These are phyloP conservation scores for Samsoniella hepiali DNA, from an alignment of 2,329 filamentous ascomycete species.

Conservation along the genomic window DNA sequence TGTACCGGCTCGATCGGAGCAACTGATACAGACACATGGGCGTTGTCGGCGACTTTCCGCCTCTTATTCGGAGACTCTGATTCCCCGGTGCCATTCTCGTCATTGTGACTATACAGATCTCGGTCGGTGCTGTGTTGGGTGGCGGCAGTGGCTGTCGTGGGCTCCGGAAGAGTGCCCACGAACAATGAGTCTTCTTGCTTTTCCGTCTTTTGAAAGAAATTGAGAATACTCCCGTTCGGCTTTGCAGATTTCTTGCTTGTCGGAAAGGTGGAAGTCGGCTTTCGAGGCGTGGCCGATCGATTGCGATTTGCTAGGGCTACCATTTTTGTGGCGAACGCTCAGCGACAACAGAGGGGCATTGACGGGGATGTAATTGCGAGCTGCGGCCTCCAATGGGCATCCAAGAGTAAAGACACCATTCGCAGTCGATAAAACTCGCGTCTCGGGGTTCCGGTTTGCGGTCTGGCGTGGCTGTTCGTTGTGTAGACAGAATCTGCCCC, in stretches of 20 bases:
- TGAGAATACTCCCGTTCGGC: conserved; percentile 66
- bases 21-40: conserved; percentile 21
- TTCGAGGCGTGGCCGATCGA: conserved; percentile 33
- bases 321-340: conserved; percentile 27
- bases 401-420: background rate
- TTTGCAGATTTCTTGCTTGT: conserved; percentile 36
- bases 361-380: background rate
- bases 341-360: conserved; percentile 1
- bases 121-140: conserved; percentile 20
- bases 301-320: conserved; percentile 33
- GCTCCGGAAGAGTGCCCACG: conserved; percentile 30
- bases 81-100: conserved; percentile 35
- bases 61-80: conserved; percentile 32
- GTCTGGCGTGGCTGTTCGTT: background rate
- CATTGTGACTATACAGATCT: conserved; percentile 28
- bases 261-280: conserved; percentile 25
- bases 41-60: conserved; percentile 28
- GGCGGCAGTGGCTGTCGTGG: conserved; percentile 16
- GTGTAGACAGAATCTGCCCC: background rate
- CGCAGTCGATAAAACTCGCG: background rate
- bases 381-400: conserved; percentile 5
- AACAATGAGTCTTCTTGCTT: conserved; percentile 60
- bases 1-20: conserved; percentile 15
- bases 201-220: conserved; percentile 69
- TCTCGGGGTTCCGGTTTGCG: background rate